Evolutionary conservation across 225 moss, liverwort and hornwort genomes (phyloP).

Genomic region (Sphagnum tenellum): DNA sequence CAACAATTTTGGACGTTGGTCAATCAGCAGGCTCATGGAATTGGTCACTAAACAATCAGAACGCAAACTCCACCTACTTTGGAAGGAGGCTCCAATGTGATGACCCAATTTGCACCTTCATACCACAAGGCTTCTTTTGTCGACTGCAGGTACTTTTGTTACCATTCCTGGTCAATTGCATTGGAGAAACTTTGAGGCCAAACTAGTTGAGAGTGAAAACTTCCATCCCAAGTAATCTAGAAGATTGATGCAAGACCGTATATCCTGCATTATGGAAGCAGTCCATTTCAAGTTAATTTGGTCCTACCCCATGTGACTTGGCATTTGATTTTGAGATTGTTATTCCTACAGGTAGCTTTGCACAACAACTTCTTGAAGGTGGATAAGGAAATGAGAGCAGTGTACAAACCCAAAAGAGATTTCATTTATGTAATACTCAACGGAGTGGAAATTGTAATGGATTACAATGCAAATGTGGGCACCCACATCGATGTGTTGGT

Average conservation of each 20-base stretch:
- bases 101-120: not conserved
- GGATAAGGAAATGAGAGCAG: not conserved
- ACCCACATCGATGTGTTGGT: slow-evolving; percentile 1
- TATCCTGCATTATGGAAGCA: too few relatives aligned
- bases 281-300: too few relatives aligned
- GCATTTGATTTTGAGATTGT: too few relatives aligned
- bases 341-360: not conserved
- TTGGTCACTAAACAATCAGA: too few relatives aligned
- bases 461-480: not conserved
- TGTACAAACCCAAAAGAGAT: not conserved
- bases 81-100: slow-evolving; percentile 2
- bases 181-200: too few relatives aligned
- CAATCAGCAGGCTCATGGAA: too few relatives aligned
- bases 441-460: not conserved
- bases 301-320: too few relatives aligned
- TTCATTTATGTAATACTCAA: not conserved
- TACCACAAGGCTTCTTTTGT: slow-evolving; percentile 1
- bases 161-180: too few relatives aligned
- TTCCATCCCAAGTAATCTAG: too few relatives aligned
- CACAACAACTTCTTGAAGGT: not conserved
- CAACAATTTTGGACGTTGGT: too few relatives aligned
- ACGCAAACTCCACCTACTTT: not conserved
- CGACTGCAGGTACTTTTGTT: not conserved
- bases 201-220: too few relatives aligned
- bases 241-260: too few relatives aligned